phyloP scores from a whole-genome alignment of 2,329 filamentous ascomycete genomes.

The Metarhizium robertsii region DNA sequence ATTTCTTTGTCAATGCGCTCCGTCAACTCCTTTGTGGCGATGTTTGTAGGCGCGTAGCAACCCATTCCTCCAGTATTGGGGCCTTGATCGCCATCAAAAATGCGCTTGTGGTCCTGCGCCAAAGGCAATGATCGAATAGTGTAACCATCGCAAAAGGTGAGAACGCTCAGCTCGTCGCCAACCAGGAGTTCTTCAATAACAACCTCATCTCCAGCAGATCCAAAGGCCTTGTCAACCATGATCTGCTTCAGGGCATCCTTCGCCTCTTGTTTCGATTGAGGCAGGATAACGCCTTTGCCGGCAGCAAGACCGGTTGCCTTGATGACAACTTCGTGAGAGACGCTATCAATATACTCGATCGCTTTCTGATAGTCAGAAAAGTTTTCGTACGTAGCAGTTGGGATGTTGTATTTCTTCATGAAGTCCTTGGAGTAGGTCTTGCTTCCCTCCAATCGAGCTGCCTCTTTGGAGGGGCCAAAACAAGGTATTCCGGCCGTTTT shows the following conservation, averaged over 20 bases:
- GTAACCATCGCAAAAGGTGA: constrained; percentile 86
- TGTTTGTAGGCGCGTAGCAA: constrained; percentile 85
- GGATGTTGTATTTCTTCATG: constrained; percentile 84
- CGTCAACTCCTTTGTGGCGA: constrained; percentile 66
- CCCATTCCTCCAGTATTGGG: constrained; percentile 98
- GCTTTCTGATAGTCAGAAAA: constrained; percentile 71
- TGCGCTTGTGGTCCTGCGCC: constrained; percentile 94
- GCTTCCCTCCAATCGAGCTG: constrained; percentile 87
- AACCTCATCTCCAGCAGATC: constrained; percentile 76
- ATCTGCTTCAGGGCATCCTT: constrained; percentile 75
- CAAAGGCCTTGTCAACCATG: constrained; percentile 84
- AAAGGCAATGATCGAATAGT: constrained; percentile 76
- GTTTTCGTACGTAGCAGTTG: constrained; percentile 85
- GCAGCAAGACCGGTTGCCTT: constrained; percentile 89
- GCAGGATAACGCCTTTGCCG: constrained; percentile 92
- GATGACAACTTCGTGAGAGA: constrained; percentile 73
- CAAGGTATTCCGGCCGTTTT: constrained; percentile 61
- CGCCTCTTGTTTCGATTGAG: constrained; percentile 72
- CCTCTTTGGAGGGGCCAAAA: constrained; percentile 79
- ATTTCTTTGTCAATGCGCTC: constrained; percentile 71
- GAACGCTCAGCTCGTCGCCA: constrained; percentile 84
- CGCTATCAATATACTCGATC: constrained; percentile 60
- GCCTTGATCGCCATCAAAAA: constrained; percentile 80
- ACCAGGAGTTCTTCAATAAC: constrained; percentile 92
- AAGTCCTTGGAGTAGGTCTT: constrained; percentile 98